Evolutionary conservation across 441 rosid genomes (phyloP).

Genomic region (Adansonia madagascariensis): DNA sequence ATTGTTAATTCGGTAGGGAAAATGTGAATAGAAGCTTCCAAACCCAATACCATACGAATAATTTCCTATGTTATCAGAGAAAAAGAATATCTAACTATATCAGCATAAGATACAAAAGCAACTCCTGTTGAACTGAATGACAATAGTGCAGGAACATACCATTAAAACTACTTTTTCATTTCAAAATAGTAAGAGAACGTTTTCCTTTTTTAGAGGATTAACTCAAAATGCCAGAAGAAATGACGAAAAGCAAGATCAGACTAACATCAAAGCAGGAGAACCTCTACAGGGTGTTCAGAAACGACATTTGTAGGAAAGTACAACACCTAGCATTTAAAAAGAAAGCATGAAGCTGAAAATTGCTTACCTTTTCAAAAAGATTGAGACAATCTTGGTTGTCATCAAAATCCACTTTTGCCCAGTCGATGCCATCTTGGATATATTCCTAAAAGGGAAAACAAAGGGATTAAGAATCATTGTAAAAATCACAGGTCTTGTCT

Average conservation of each 20-base stretch:
- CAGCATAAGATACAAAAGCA: background rate
- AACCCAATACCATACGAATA: conserved; percentile 6
- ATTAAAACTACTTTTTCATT: background rate
- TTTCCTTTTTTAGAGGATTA: background rate
- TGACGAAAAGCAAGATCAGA: conserved; percentile 5
- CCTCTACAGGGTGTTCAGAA: too few relatives aligned
- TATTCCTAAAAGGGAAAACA: conserved; percentile 69
- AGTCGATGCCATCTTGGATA: conserved; percentile 98
- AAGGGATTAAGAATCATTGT: conserved; percentile 8
- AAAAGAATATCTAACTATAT: background rate
- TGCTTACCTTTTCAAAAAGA: conserved; percentile 92
- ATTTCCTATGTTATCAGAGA: background rate
- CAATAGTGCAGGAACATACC: background rate
- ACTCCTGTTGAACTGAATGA: background rate
- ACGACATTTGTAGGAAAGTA: too few relatives aligned
- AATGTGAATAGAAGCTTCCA: background rate
- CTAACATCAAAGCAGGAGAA: background rate
- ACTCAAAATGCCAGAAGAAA: background rate
- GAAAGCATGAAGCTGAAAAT: background rate
- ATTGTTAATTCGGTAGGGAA: background rate
- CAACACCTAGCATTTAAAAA: too few relatives aligned
- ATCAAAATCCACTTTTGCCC: conserved; percentile 97
- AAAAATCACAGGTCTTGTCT: conserved; percentile 7
- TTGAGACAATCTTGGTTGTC: conserved; percentile 97
- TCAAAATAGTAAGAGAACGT: background rate